Evolutionary conservation across 768 basidiomycete genomes (phyloP), one percentile per base, ranked within the genome.

Genomic region (Clitopilus passeckerianus): DNA sequence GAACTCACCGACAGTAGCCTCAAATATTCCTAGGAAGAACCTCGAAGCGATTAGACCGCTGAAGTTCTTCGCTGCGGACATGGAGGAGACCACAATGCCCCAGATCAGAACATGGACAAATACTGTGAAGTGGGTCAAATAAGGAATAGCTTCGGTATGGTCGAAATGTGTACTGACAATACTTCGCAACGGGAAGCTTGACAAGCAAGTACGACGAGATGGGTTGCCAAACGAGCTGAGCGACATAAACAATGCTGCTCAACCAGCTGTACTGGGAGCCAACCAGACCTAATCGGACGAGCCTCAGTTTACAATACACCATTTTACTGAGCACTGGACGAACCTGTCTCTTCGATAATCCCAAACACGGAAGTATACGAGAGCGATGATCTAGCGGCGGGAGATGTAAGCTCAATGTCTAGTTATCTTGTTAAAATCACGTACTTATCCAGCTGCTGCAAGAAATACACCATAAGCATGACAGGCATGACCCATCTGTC

Each of bases 341-440:
- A 58, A 74, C 74, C 65, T 6, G 77, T 71, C 46, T 75, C 71
- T 14, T 30, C 67, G 56, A 72, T 71, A 35, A 80, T 71, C 12
- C 72, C 72, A 61, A 80, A 82, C 7, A 80, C 77, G 6, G 80
- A 77, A 0, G 80, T 74, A 61, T 80, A 82, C 10, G 78, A 79
- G 23, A 82, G 64, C 1, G 79, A 77, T 1, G 78, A 78, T 30
- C 27, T 30, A 30, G 27, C 3, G 27, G 3, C 27, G 7, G 27
- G 27, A 3, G 7, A 30, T 30, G 7, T 30, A 7, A 30, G 27
- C 27, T 30, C 27, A 30, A 30, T 7, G 7, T 30, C 27, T 7
- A 3, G 7, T 30, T 30, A 7, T 30, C 7, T 30, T 3, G 7
- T 30, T 4, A 7, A 7, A 30, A 30, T 7, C 27, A 30, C 27